These are phyloP conservation scores for Rosa hybrid DNA, from an alignment of 331 rosid genomes.

Conservation along the genomic window DNA sequence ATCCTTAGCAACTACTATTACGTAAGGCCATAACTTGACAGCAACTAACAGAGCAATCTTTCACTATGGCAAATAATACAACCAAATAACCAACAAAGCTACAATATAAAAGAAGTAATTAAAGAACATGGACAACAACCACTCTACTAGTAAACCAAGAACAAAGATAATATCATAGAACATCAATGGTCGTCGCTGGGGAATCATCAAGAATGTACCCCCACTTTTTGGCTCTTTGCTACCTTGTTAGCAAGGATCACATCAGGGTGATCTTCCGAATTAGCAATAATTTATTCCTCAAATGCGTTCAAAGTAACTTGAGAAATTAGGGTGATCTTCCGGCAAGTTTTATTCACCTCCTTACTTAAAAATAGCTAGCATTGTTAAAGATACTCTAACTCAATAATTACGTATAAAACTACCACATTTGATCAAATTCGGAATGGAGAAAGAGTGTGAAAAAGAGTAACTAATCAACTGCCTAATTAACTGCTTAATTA, in stretches of 20 bases:
- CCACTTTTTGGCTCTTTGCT: not conserved
- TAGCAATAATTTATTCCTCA: not conserved
- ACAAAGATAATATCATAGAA: not conserved
- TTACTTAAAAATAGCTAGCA: too few species aligned
- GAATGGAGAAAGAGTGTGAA: not conserved
- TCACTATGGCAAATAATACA: not conserved
- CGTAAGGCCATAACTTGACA: too few species aligned
- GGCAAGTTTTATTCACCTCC: too few species aligned
- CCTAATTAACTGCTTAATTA: not conserved
- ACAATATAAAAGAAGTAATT: not conserved
- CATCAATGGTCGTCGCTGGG: not conserved
- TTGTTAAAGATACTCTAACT: too few species aligned
- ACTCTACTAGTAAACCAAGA: not conserved
- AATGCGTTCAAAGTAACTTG: not conserved
- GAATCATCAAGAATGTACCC: not conserved
- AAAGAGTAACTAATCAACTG: not conserved
- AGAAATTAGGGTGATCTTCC: too few species aligned
- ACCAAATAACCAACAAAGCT: not conserved
- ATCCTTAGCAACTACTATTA: not conserved
- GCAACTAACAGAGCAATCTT: too few species aligned
- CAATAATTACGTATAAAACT: too few species aligned
- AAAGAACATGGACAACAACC: not conserved
- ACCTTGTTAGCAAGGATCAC: not conserved
- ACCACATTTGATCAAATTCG: not conserved
- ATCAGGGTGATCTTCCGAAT: not conserved